phyloP scores from a whole-genome alignment of 148 eudicot species.

The Oxyria digyna region DNA sequence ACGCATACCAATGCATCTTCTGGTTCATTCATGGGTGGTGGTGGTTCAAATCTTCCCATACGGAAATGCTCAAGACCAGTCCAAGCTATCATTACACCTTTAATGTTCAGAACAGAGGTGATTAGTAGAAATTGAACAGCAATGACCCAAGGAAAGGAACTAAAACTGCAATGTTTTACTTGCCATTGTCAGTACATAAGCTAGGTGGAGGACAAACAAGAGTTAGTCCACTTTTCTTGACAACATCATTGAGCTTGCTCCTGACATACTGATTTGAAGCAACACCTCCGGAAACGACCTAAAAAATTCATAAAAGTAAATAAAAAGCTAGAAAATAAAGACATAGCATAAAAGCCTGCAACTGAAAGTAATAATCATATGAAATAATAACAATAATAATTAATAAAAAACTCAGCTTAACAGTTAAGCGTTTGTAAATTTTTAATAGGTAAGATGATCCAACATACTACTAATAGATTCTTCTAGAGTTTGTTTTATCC shows the following conservation, averaged over 20 bases:
- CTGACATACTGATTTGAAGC: conserved; percentile 89
- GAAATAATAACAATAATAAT: too few relatives aligned
- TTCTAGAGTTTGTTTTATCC: too few relatives aligned
- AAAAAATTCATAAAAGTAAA: background rate
- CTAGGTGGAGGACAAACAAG: conserved; percentile 98
- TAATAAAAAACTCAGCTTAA: too few relatives aligned
- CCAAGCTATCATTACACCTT: conserved; percentile 99
- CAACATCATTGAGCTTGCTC: conserved; percentile 52
- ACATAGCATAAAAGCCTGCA: too few relatives aligned
- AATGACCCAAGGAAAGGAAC: background rate
- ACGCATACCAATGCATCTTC: conserved; percentile 60
- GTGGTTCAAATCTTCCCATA: conserved; percentile 89
- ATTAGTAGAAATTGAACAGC: background rate
- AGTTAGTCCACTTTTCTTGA: conserved; percentile 40
- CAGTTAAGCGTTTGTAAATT: too few relatives aligned
- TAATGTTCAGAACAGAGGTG: background rate
- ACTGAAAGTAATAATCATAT: too few relatives aligned
- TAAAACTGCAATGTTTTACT: conserved; percentile 6
- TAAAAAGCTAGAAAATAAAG: too few relatives aligned
- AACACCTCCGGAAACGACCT: conserved; percentile 98
- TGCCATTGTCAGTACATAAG: conserved; percentile 96
- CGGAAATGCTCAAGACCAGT: conserved; percentile 88
- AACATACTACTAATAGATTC: too few relatives aligned
- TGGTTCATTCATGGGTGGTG: conserved; percentile 71
- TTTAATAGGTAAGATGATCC: too few relatives aligned